These are phyloP conservation scores for Exophiala dermatitidis DNA, from an alignment of 2,329 filamentous ascomycete genomes.

Conservation along the genomic window DNA sequence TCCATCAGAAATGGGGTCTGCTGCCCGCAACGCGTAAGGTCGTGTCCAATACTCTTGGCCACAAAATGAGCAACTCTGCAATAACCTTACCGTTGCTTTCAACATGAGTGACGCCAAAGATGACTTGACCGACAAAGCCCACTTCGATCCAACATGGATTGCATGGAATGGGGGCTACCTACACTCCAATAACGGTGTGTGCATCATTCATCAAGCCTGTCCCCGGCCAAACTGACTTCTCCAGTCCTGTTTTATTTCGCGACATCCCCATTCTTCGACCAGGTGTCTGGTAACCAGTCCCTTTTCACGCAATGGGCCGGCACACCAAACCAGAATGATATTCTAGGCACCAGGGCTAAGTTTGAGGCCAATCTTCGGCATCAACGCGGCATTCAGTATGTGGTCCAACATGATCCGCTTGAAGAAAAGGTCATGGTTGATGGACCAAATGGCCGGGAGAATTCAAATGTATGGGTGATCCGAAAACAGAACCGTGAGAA, in stretches of 20 bases:
- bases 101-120: slow-evolving; percentile 20
- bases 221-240: slow-evolving; percentile 2
- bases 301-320: slow-evolving; percentile 45
- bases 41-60: not conserved
- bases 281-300: slow-evolving; percentile 53
- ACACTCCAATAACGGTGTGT: slow-evolving; percentile 27
- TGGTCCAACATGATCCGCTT: slow-evolving; percentile 53
- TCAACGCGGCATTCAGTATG: slow-evolving; percentile 54
- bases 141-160: slow-evolving; percentile 25
- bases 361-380: slow-evolving; percentile 50
- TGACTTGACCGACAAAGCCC: slow-evolving; percentile 23
- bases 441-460: slow-evolving; percentile 34
- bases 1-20: not conserved
- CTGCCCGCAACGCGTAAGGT: not conserved
- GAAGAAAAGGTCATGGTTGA: slow-evolving; percentile 39
- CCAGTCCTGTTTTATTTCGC: slow-evolving; percentile 56
- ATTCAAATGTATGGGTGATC: slow-evolving; percentile 53
- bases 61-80: slow-evolving; percentile 14
- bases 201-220: not conserved
- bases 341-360: slow-evolving; percentile 48
- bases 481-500: slow-evolving; percentile 49
- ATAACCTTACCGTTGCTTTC: not conserved
- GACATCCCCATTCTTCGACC: slow-evolving; percentile 57
- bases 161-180: slow-evolving; percentile 22
- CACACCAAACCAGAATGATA: slow-evolving; percentile 43